phyloP scores from a whole-genome alignment of 495 filamentous ascomycete genomes.

The Margaritispora aquatica region DNA sequence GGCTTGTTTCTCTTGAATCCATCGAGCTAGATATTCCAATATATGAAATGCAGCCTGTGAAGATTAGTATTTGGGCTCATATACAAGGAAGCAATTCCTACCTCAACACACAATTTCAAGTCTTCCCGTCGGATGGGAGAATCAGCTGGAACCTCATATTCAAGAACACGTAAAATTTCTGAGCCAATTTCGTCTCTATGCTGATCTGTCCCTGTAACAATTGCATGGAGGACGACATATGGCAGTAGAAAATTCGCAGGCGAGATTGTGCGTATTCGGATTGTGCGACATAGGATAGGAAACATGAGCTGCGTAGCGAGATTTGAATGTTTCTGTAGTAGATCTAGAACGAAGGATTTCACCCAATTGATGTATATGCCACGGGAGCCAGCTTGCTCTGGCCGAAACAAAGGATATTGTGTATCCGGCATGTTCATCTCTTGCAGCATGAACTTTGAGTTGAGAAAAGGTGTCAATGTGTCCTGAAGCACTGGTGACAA shows the following conservation, averaged over 20 bases:
- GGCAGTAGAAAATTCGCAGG: slow-evolving; percentile 84
- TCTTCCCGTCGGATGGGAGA: slow-evolving; percentile 54
- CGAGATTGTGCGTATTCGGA: slow-evolving; percentile 73
- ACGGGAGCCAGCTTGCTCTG: slow-evolving; percentile 14
- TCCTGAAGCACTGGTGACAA: slow-evolving; percentile 70
- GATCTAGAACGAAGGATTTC: slow-evolving; percentile 68
- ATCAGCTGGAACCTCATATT: slow-evolving; percentile 50
- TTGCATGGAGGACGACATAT: slow-evolving; percentile 71
- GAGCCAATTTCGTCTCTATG: slow-evolving; percentile 59
- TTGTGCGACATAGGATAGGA: slow-evolving; percentile 67
- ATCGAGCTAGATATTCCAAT: slow-evolving; percentile 84
- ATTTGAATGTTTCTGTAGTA: slow-evolving; percentile 66
- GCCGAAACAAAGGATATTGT: slow-evolving; percentile 71
- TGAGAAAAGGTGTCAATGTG: slow-evolving; percentile 78
- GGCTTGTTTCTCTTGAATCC: slow-evolving; percentile 74
- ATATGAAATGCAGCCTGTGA: slow-evolving; percentile 78
- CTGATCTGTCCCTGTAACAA: slow-evolving; percentile 59
- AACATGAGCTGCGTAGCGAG: slow-evolving; percentile 70
- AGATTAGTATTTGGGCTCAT: no score
- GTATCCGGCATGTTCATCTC: slow-evolving; percentile 46
- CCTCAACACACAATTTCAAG: slow-evolving; percentile 76
- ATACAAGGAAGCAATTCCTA: slow-evolving; percentile 34
- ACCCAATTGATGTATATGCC: slow-evolving; percentile 68
- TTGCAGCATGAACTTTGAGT: slow-evolving; percentile 70
- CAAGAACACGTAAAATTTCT: slow-evolving; percentile 67